A percentile compares a stretch with the other conserved stretches of the same genome.
Evolutionary conservation across 2,329 filamentous ascomycete species (phyloP).

Genomic region (Raffaelea deltoideospora): DNA sequence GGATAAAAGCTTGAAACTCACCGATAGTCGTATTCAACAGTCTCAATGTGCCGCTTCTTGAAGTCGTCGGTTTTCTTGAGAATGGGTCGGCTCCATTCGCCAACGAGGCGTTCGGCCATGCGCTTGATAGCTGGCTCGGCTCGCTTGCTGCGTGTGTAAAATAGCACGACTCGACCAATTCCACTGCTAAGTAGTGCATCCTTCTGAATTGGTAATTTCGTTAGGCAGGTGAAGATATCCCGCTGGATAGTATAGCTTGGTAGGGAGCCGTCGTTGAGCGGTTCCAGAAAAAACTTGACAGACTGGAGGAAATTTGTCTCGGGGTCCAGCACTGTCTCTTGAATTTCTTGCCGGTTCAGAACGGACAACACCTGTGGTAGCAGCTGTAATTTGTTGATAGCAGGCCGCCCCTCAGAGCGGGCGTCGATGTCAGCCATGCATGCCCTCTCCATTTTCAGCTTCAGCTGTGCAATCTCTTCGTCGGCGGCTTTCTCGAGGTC

Average conservation of each 20-base stretch:
- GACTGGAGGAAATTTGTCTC: constrained; percentile 91
- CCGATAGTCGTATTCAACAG: constrained; percentile 48
- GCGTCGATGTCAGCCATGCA: constrained; percentile 76
- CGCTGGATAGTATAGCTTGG: constrained; percentile 97
- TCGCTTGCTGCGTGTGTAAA: constrained; percentile 91
- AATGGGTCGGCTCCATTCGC: constrained; percentile 91
- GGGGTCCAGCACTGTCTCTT: constrained; percentile 73
- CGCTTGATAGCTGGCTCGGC: constrained; percentile 82
- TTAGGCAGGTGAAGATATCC: constrained; percentile 72
- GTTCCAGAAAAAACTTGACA: constrained; percentile 94
- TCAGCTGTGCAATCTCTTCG: constrained; percentile 75
- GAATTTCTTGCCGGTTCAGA: constrained; percentile 78
- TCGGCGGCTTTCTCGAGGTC: constrained; percentile 86
- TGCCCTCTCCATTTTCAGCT: constrained; percentile 77
- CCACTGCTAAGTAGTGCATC: constrained; percentile 80
- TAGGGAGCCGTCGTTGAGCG: constrained; percentile 81
- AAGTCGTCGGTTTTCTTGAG: constrained; percentile 89
- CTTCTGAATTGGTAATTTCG: constrained; percentile 74
- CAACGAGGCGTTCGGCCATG: constrained; percentile 80
- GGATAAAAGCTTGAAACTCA: constrained; percentile 22
- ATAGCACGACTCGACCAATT: constrained; percentile 90
- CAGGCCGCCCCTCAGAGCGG: constrained; percentile 64
- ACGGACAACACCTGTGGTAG: constrained; percentile 79
- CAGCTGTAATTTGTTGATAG: constrained; percentile 84
- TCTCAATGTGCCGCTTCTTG: constrained; percentile 61